Evolutionary conservation across 495 filamentous ascomycete species (phyloP), one percentile per base, ranked within the genome.

Genomic region (Aspergillus incahuasiensis): DNA sequence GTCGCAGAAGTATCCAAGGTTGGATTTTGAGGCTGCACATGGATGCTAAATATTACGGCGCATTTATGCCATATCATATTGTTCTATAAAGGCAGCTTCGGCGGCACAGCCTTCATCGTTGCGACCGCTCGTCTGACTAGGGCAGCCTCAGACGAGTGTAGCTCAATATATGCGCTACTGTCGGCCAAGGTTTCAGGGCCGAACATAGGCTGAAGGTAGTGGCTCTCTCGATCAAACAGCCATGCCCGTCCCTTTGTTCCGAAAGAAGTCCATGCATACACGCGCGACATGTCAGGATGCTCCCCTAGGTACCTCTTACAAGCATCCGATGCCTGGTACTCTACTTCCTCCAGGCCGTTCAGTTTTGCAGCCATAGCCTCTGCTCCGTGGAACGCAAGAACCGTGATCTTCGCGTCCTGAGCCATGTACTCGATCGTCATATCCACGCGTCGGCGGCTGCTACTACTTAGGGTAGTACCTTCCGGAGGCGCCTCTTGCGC

Each of bases 171-270:
- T 13, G 47, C 22, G n/a, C 1, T 9, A n/a, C 28, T 41, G 6
- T 55, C 42, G 16, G 40, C 52, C 21, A 46, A 40, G 18, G 20
- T 24, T 4, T 55, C 22, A 2, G 41, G 38, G 22, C 42, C 52
- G 28, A 47, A 55, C 13, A 55, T 13, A 3, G 42, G 52, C 13
- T 1, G 1, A 5, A 55, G 28, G 28, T 39, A 24, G 9, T 16
- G 11, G 15, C 21, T 30, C 9, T 9, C n/a, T 12, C 25, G 52
- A 21, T 11, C 19, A 24, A 16, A 47, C 24, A 1, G 24, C 52
- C 52, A 55, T 16, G 42, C 28, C 34, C 42, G 35, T 6, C 52
- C 52, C 42, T 21, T 55, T 45, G 52, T 48, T 5, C 52, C 52
- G 21, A 48, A 55, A 2, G 52, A 46, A 1, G 52, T 55, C n/a